A percentile compares a stretch with the other conserved stretches of the same genome.
Evolutionary conservation across 805 yeast genomes (phyloP).

Genomic region (Yarrowia sp.): DNA sequence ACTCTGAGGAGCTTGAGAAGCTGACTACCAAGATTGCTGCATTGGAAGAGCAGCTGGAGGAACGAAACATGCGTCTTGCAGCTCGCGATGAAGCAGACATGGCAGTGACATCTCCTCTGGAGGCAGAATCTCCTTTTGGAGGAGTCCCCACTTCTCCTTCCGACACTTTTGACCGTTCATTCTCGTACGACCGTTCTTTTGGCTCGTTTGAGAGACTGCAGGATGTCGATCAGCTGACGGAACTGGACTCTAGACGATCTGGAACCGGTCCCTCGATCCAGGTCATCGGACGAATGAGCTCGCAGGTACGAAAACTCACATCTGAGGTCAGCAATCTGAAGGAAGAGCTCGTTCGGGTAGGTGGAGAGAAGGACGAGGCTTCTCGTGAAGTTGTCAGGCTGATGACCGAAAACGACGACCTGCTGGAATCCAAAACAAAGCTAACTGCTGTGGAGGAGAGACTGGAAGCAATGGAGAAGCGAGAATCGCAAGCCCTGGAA

Average conservation of each 20-base stretch:
- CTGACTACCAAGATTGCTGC: background rate
- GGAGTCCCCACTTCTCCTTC: slow-evolving; percentile 5
- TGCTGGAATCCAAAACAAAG: slow-evolving; percentile 40
- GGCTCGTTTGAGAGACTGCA: slow-evolving; percentile 25
- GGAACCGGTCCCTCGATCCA: slow-evolving; percentile 49
- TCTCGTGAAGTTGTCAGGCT: slow-evolving; percentile 64
- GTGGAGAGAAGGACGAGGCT: slow-evolving; percentile 59
- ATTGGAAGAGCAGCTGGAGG: slow-evolving; percentile 6
- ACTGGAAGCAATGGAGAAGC: slow-evolving; percentile 43
- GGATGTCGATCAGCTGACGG: background rate
- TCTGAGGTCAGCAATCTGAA: slow-evolving; percentile 64
- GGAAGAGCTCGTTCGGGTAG: slow-evolving; percentile 58
- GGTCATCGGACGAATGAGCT: slow-evolving; percentile 68
- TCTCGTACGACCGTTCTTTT: background rate
- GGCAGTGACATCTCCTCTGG: background rate
- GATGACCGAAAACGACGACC: slow-evolving; percentile 54
- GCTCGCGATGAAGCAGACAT: slow-evolving; percentile 9
- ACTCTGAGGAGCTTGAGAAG: background rate
- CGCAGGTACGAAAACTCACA: slow-evolving; percentile 75
- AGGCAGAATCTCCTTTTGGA: background rate
- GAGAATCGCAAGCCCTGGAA: slow-evolving; percentile 60
- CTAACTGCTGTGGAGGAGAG: slow-evolving; percentile 38
- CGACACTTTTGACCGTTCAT: slow-evolving; percentile 7
- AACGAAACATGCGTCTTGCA: slow-evolving; percentile 14
- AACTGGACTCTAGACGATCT: background rate